Evolutionary conservation across 2,329 filamentous ascomycete genomes (phyloP), one percentile per base, ranked within the genome.

Genomic region (Fragosphaeria purpurea): DNA sequence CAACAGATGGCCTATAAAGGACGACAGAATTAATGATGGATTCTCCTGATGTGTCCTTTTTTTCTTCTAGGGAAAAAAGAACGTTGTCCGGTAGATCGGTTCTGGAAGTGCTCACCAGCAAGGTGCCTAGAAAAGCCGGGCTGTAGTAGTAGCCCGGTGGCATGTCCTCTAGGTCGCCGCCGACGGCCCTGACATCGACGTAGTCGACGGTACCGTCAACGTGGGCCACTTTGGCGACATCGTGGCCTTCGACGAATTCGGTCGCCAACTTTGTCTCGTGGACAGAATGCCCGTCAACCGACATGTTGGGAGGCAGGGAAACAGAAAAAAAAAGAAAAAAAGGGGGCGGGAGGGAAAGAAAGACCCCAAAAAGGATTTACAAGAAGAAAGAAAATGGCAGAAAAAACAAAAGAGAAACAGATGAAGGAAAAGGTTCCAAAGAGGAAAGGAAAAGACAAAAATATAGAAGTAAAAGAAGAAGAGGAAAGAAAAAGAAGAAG

Each of bases 181-280:
- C 70, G n/a, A 72, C 58, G 41, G 68, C 69, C 35, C 68, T 61
- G 4, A 63, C 56, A 53, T 71, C 69, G 52, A 72, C 61, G 46
- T 67, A 63, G 59, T 71, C 67, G 46, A 72, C 58, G 10, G 64
- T 64, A 31, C 69, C 70, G 54, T 72, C 70, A 9, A 66, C 62
- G 51, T 70, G 61, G 38, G 61, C 56, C 11, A 64, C 59, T 52
- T 62, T 64, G 43, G 60, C 59, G n/a, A 61, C 59, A 10, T 58
- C 52, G 34, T 55, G 59, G 43, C 58, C 59, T 12, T 44, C 50
- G 37, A 54, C 37, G 8, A 52, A 8, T 22, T 49, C 51, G 41
- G 39, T 46, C 38, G 8, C 33, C 11, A 31, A 38, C 35, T 54
- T 52, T 38, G 40, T 44, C 10, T 53, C 51, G 44, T 31, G 41